Base-by-base conservation (phyloP, 805 yeast species). In the Starmerella floricola region DNA sequence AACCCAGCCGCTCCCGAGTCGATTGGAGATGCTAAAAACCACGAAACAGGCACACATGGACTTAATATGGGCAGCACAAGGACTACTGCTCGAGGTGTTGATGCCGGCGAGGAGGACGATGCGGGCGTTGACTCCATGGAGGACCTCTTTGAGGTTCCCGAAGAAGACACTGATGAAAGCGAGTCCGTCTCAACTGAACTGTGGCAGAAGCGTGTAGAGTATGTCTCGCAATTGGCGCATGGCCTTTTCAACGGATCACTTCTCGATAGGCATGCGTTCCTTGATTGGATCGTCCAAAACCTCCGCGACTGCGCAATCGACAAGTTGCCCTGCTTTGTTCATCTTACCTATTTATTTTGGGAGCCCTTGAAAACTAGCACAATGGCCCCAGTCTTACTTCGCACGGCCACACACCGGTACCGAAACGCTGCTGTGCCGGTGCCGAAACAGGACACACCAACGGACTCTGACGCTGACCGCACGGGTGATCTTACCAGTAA, bases 341-440 rank as follows among this genome's bases (percentile, higher is more conserved):
- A 81, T 3, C 62, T 82, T 3, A 57, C 80, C 5, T 70, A 74
- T 45, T 64, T 78, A 19, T 80, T 82, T 53, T 86, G 95, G 95
- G 64, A 65, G 40, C 80, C 78, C 38, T 61, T 84, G 2, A 41
- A 44, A 3, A 35, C 39, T 17, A 12, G 4, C 11, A 21, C 12
- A 8, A 34, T 38, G 24, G 47, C 50, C 6, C 47, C 44, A 10
- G 19, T 15, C 12, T 31, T 46, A 17, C 28, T 46, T 21, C 28
- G 43, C 4, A 17, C 40, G 21, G 20, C 43, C 2, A 41, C 45
- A 4, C 19, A 15, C 1, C 41, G 41, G 3, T 34, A 23, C 23
- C 28, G 19, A 6, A 21, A 15, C 18, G 11, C 5, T 10, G 37
- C 6, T 17, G 8, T 6, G 12, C 24, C 6, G 5, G 23, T n/a